These are phyloP conservation scores for Aspergillus sclerotiicarbonarius DNA, from an alignment of 495 filamentous ascomycete species.

Conservation along the genomic window DNA sequence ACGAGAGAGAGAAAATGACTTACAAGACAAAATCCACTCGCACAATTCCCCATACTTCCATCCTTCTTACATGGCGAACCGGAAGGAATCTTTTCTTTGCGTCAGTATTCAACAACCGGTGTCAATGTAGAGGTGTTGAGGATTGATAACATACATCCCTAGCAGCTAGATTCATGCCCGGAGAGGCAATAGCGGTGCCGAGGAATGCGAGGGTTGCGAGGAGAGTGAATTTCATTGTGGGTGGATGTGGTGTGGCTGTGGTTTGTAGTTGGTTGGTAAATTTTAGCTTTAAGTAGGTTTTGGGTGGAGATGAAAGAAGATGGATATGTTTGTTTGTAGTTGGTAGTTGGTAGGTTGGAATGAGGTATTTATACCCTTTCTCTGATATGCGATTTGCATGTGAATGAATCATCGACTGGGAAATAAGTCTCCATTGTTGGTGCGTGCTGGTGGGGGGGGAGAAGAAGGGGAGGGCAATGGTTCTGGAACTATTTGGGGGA, in stretches of 20 bases:
- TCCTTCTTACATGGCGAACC: neutral
- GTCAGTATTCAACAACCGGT: no score
- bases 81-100: neutral
- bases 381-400: no score
- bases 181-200: neutral
- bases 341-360: neutral
- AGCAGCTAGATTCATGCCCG: neutral
- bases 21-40: conserved; percentile 2
- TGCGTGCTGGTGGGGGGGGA: no score
- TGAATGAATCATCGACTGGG: no score
- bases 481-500: no score
- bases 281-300: no score
- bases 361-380: neutral
- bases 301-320: no score
- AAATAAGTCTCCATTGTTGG: no score
- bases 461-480: no score
- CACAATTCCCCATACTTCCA: conserved; percentile 3
- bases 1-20: neutral
- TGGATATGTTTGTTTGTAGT: no score
- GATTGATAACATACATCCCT: neutral
- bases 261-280: neutral
- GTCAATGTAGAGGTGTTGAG: no score
- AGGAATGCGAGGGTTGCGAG: neutral
- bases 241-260: no score
- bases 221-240: neutral